Conservation (phyloP, 164 flowering plant genomes). For the Akebia trifoliata region DNA sequence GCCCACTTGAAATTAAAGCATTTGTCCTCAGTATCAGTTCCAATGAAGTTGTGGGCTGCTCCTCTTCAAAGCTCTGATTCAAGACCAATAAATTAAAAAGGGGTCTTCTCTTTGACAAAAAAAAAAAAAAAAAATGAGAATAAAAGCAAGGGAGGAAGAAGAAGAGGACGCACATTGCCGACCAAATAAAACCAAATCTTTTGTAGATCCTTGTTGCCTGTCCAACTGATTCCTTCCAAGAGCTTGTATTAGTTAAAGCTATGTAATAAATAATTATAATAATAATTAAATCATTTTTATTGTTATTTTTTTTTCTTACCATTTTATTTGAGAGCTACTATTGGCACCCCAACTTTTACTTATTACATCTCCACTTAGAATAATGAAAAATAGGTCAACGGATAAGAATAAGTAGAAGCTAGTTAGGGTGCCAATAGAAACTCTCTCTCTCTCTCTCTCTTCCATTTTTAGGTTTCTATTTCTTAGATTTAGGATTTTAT, state of each 20-base stretch:
- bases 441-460: no score
- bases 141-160: conserved; percentile 9
- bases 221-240: conserved; percentile 8
- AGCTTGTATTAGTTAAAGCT: not conserved
- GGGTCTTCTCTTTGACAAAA: conserved; percentile 1
- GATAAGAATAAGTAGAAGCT: no score
- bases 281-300: no score
- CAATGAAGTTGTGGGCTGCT: conserved; percentile 11
- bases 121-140: conserved; percentile 1
- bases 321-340: no score
- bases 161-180: conserved; percentile 8
- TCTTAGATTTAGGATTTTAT: no score
- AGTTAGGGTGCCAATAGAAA: no score
- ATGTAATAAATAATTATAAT: no score
- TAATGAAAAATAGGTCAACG: no score
- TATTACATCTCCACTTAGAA: no score
- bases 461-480: no score
- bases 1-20: conserved; percentile 2
- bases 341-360: no score
- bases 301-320: no score
- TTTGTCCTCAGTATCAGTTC: conserved; percentile 4
- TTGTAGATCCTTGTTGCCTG: conserved; percentile 17
- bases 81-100: conserved; percentile 6
- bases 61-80: conserved; percentile 5
- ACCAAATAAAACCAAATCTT: conserved; percentile 22